These are phyloP conservation scores for Penicillium psychrosexuale DNA, from an alignment of 2,329 filamentous ascomycete species.

Conservation along the genomic window DNA sequence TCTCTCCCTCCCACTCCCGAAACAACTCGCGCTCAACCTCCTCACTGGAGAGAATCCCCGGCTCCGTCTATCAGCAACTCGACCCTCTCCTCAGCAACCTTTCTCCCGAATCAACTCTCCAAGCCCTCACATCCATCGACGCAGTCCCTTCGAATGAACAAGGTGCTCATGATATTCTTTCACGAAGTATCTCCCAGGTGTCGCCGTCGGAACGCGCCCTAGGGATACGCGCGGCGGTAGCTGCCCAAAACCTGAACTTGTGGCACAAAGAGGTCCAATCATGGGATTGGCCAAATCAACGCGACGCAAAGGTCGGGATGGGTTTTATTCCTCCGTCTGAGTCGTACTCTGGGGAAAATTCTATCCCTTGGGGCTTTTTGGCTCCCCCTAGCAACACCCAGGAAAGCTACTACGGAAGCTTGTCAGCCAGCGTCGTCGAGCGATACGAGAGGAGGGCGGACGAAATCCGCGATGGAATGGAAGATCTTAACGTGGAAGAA, in stretches of 20 bases:
- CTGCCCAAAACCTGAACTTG: slow-evolving; percentile 55
- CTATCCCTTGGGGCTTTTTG: background rate
- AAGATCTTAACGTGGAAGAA: slow-evolving; percentile 58
- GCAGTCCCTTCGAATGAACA: slow-evolving; percentile 40
- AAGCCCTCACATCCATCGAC: slow-evolving; percentile 47
- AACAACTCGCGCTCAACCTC: slow-evolving; percentile 37
- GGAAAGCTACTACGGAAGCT: slow-evolving; percentile 63
- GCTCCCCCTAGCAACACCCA: slow-evolving; percentile 14
- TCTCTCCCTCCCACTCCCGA: slow-evolving; percentile 26
- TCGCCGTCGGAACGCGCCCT: slow-evolving; percentile 57
- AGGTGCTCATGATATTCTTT: slow-evolving; percentile 40
- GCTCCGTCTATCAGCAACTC: slow-evolving; percentile 38
- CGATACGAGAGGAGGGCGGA: slow-evolving; percentile 70
- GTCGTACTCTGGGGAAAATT: background rate
- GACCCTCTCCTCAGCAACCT: slow-evolving; percentile 52
- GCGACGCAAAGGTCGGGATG: slow-evolving; percentile 38
- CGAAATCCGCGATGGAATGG: slow-evolving; percentile 59
- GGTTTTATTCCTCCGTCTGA: slow-evolving; percentile 40
- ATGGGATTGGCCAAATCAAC: slow-evolving; percentile 56
- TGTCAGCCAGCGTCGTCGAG: slow-evolving; percentile 62
- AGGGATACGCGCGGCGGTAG: slow-evolving; percentile 57
- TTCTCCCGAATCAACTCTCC: slow-evolving; percentile 53
- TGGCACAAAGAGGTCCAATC: slow-evolving; percentile 59
- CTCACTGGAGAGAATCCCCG: slow-evolving; percentile 33
- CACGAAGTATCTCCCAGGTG: slow-evolving; percentile 53